A percentile compares a stretch with the other conserved stretches of the same genome.
These are phyloP conservation scores for Pseudocercospora musae DNA, from an alignment of 2,329 filamentous ascomycete genomes.

Conservation along the genomic window DNA sequence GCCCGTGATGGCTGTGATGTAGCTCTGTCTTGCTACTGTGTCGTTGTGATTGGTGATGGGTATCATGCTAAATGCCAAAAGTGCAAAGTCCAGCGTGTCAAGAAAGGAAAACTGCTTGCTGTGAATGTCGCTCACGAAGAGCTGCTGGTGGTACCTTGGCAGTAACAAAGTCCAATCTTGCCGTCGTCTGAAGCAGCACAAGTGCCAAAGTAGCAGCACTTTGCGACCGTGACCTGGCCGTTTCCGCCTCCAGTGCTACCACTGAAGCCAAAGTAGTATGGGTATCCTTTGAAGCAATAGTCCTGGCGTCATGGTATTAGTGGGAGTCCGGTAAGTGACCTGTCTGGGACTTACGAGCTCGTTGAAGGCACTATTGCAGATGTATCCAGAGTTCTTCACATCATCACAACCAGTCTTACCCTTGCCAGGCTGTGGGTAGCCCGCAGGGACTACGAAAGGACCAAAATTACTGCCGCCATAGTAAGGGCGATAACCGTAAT, in stretches of 20 bases:
- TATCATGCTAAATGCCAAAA: neutral
- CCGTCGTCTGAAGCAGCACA: neutral
- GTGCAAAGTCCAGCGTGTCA: neutral
- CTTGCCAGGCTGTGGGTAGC: neutral
- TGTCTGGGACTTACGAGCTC: neutral
- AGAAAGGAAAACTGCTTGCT: neutral
- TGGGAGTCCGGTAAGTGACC: neutral
- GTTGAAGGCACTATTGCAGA: neutral
- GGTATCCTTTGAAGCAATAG: neutral
- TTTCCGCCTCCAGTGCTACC: neutral
- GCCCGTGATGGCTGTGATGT: neutral
- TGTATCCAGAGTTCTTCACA: neutral
- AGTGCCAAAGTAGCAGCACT: neutral
- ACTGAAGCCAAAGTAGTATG: neutral
- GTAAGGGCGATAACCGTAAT: neutral
- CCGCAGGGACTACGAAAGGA: neutral
- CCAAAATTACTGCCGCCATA: neutral
- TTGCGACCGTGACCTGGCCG: neutral
- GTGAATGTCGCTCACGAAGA: neutral
- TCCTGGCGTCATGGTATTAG: neutral
- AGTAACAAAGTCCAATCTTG: neutral
- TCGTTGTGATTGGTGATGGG: neutral
- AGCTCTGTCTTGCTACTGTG: neutral
- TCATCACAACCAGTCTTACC: neutral
- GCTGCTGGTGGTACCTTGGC: neutral